These are phyloP conservation scores for Knufia fluminis DNA, from an alignment of 2,329 filamentous ascomycete genomes.

Conservation along the genomic window DNA sequence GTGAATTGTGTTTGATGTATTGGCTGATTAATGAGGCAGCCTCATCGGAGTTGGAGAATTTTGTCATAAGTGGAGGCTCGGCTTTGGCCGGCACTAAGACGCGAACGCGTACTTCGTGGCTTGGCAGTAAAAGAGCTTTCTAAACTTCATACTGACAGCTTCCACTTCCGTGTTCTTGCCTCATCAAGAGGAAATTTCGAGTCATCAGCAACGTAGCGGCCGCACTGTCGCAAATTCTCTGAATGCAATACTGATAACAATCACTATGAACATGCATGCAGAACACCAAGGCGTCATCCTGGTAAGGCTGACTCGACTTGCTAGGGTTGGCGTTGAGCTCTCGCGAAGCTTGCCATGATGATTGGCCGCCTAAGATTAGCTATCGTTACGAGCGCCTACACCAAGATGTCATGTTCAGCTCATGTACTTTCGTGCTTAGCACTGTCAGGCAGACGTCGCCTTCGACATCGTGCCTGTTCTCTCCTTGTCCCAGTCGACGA, in stretches of 20 bases:
- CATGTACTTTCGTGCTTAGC: neutral
- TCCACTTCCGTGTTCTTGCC: no score
- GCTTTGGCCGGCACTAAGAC: slow-evolving; percentile 1
- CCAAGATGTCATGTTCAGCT: neutral
- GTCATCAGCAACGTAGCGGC: no score
- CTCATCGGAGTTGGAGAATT: neutral
- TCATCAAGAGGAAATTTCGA: no score
- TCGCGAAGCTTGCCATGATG: neutral
- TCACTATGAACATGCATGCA: no score
- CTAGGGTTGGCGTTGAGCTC: neutral
- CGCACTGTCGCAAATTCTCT: no score
- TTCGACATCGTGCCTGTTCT: neutral
- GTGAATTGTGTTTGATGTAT: neutral
- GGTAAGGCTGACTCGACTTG: neutral
- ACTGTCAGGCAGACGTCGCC: slow-evolving; percentile 1
- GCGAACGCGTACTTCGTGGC: neutral
- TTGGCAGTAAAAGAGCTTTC: neutral
- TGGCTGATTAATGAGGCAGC: neutral
- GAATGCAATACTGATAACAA: no score
- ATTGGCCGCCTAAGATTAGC: slow-evolving; percentile 7
- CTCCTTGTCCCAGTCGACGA: no score
- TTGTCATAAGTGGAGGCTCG: neutral
- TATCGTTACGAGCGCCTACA: neutral
- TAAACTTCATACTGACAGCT: no score
- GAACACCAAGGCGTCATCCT: no score